A percentile compares a stretch with the other conserved stretches of the same genome.
These are phyloP conservation scores for Penicillium sp. DNA, from an alignment of 2,329 filamentous ascomycete genomes.

Conservation along the genomic window DNA sequence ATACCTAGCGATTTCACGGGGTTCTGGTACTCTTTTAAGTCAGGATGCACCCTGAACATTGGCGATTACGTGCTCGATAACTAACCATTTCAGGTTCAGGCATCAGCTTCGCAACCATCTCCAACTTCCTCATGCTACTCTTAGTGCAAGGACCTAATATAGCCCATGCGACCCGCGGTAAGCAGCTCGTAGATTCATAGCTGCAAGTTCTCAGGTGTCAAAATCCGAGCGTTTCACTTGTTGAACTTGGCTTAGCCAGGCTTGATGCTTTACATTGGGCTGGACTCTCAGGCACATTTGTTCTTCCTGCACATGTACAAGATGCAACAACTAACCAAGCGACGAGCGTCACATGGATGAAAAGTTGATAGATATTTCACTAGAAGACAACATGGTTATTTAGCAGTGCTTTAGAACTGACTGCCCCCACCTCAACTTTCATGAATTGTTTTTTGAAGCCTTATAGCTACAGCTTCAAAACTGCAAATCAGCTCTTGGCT, in stretches of 20 bases:
- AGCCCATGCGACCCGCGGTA: conserved; percentile 30
- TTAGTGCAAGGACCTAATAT: conserved; percentile 35
- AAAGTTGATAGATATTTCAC: not conserved
- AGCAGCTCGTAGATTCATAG: conserved; percentile 28
- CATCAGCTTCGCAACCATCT: conserved; percentile 38
- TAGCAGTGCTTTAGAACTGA: not conserved
- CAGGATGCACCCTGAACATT: no score
- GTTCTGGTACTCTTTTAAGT: no score
- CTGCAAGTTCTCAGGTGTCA: conserved; percentile 32
- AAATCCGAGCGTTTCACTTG: conserved; percentile 32
- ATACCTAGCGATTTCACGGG: no score
- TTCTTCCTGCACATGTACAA: conserved; percentile 30
- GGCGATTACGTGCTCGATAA: not conserved
- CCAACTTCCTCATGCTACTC: conserved; percentile 37
- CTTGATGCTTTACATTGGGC: conserved; percentile 36
- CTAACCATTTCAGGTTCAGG: conserved; percentile 31
- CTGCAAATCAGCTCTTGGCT: no score
- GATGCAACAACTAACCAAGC: conserved; percentile 13
- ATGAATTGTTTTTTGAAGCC: no score
- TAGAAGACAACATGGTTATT: not conserved
- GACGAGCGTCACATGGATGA: not conserved
- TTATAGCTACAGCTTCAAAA: no score
- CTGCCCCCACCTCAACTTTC: no score
- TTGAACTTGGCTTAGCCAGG: conserved; percentile 34
- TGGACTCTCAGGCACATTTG: conserved; percentile 28